Evolutionary conservation across 305 asterid species (phyloP), one percentile per base, ranked within the genome.

Genomic region (Fraxinus sp.): DNA sequence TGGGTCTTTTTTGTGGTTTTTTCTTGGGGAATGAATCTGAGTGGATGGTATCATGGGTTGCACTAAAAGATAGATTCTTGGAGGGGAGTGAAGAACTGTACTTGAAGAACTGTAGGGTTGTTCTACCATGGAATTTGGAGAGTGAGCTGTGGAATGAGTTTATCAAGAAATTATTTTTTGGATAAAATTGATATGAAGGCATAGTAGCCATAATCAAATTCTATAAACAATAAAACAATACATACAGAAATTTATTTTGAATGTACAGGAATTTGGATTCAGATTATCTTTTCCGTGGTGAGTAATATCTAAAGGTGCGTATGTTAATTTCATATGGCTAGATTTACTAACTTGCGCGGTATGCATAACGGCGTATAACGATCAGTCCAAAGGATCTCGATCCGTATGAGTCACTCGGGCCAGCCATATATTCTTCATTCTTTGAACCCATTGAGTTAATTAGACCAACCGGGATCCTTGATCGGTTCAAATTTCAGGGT

Each of bases 101-200:
- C 87, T 90, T 87, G 89, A 90, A 76, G 78, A 93, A 84, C 66
- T 84, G 89, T 20, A 89, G 86, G 84, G 90, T 78, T 33, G 89
- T 85, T 66, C 87, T 79, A 16, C 81, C 86, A 66, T 87, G 88
- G 82, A 88, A 79, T 86, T 84, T 90, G 86, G 87, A 81, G 77
- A 86, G 85, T 57, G 97, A 89, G 86, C 88, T 90, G 81, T 88
- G 93, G 75, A 91, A 87, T 52, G 94, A 87, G 82, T 91, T 91
- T 86, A 88, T 84, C 78, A 85, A 83, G 66, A 79, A 57, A 46
- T 89, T 39, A 68, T 84, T 90, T 79, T 87, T 89, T 37, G 95
- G 92, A 68, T 88, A 79, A 66, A 94, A 80, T 18, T 90, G 95
- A 80, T 85, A 87, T 87, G 83, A 86, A 46, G 92, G 91, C 85